Conservation (phyloP, 306 rosid genomes). For the Psophocarpus tetragonolobus region DNA sequence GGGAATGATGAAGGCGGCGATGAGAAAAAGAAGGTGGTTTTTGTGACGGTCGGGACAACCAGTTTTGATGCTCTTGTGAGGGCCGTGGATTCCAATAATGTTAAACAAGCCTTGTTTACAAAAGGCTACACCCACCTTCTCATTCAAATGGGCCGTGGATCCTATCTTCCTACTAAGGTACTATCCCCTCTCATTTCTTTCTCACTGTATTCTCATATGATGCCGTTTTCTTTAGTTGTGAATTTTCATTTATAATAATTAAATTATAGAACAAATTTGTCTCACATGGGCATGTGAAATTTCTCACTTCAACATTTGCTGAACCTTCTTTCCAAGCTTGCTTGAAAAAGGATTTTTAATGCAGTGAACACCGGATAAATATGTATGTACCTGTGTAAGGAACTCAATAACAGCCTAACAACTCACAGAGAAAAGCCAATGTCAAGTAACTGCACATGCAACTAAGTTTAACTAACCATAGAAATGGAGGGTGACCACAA, state of each 20-base stretch:
- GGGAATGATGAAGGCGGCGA: conserved; percentile 43
- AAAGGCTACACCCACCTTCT: conserved; percentile 79
- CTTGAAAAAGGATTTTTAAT: not conserved
- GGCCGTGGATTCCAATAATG: conserved; percentile 51
- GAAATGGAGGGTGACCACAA: not conserved
- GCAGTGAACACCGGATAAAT: not conserved
- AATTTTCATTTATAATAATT: not conserved
- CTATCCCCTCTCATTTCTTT: not conserved
- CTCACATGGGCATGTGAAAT: not conserved
- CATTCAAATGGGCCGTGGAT: conserved; percentile 85
- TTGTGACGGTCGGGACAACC: conserved; percentile 87
- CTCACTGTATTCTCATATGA: not conserved
- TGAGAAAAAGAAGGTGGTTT: conserved; percentile 49
- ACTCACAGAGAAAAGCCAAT: not conserved
- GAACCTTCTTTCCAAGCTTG: not conserved
- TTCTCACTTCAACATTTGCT: not conserved
- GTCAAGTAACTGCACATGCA: not conserved
- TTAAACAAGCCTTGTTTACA: conserved; percentile 51
- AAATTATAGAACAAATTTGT: not conserved
- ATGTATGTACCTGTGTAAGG: not conserved
- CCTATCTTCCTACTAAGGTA: conserved; percentile 72
- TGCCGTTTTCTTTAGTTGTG: not conserved
- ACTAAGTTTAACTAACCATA: not conserved
- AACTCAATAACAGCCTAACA: not conserved
- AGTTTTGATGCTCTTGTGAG: conserved; percentile 76